Evolutionary conservation across 116 monocot genomes (phyloP).

Genomic region (Posidonia oceanica): DNA sequence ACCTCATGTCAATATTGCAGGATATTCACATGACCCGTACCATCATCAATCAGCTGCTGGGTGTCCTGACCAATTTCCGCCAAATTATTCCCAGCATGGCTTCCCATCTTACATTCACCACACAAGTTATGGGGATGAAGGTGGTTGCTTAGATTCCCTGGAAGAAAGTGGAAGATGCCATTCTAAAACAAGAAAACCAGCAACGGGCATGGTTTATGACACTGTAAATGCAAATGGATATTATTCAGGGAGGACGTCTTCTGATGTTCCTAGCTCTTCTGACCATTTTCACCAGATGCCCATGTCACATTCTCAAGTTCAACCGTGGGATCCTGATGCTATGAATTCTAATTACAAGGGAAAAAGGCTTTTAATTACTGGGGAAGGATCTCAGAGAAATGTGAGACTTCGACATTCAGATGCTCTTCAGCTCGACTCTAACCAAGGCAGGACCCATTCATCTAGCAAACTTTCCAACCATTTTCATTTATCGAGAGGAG

Average conservation of each 20-base stretch:
- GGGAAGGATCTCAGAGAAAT: conserved; percentile 48
- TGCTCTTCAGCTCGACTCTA: conserved; percentile 9
- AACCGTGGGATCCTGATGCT: conserved; percentile 10
- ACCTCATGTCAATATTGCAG: neutral
- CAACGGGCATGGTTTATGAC: conserved; percentile 2
- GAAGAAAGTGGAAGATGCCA: conserved; percentile 8
- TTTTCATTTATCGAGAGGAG: conserved; percentile 14
- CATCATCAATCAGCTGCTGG: conserved; percentile 16
- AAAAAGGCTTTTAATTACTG: conserved; percentile 5
- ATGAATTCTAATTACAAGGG: conserved; percentile 9
- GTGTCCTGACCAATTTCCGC: conserved; percentile 15
- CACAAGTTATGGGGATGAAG: conserved; percentile 4
- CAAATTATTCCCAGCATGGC: conserved; percentile 16
- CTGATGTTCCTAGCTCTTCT: conserved; percentile 8
- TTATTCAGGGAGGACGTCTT: conserved; percentile 23
- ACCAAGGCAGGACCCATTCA: conserved; percentile 5
- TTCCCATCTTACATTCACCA: conserved; percentile 3
- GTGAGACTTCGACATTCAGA: conserved; percentile 31
- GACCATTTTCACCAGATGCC: conserved; percentile 9
- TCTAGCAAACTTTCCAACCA: conserved; percentile 4
- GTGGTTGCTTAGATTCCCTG: conserved; percentile 8
- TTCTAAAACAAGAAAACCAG: conserved; percentile 27
- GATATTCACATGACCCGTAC: neutral
- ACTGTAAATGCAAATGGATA: conserved; percentile 9
- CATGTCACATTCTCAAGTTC: conserved; percentile 11